Evolutionary conservation across 768 basidiomycete genomes (phyloP).

Genomic region (Trametes cubensis): DNA sequence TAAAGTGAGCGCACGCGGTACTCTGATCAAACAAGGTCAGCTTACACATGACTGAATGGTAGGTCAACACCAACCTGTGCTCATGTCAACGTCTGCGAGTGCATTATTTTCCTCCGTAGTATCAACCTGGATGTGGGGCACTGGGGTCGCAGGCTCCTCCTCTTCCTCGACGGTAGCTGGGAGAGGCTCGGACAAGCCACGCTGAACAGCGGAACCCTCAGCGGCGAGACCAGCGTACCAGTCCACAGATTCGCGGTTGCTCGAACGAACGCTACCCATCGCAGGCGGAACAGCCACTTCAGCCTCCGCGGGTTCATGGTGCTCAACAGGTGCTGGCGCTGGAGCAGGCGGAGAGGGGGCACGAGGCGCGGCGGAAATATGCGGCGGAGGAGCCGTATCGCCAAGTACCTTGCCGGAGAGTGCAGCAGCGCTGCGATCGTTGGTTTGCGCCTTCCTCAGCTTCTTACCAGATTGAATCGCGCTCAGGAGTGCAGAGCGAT

Average conservation of each 20-base stretch:
- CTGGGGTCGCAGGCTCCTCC: conserved; percentile 48
- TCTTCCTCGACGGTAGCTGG: conserved; percentile 63
- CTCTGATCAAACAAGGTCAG: conserved; percentile 46
- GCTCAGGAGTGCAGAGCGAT: conserved; percentile 66
- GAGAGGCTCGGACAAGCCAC: conserved; percentile 40
- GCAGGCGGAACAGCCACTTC: conserved; percentile 18
- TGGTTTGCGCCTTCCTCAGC: conserved; percentile 76
- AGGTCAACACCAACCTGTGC: conserved; percentile 48
- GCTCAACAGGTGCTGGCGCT: conserved; percentile 35
- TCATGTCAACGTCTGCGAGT: conserved; percentile 74
- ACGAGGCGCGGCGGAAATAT: conserved; percentile 58
- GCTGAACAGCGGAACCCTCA: conserved; percentile 50
- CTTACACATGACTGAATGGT: conserved; percentile 2
- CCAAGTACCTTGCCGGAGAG: conserved; percentile 81
- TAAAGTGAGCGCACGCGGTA: conserved; percentile 80
- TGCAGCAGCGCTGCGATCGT: conserved; percentile 75
- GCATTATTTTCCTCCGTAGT: conserved; percentile 44
- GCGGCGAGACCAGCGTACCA: conserved; percentile 91
- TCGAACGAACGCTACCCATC: conserved; percentile 35
- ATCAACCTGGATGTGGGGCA: conserved; percentile 63
- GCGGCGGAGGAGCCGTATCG: conserved; percentile 66
- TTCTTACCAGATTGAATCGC: conserved; percentile 79
- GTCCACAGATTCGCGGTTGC: conserved; percentile 78
- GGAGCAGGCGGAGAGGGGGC: conserved; percentile 44
- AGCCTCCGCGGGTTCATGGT: conserved; percentile 24